Evolutionary conservation across 2,329 filamentous ascomycete species (phyloP), one percentile per base, ranked within the genome.

Genomic region (Amylocarpus encephaloides): DNA sequence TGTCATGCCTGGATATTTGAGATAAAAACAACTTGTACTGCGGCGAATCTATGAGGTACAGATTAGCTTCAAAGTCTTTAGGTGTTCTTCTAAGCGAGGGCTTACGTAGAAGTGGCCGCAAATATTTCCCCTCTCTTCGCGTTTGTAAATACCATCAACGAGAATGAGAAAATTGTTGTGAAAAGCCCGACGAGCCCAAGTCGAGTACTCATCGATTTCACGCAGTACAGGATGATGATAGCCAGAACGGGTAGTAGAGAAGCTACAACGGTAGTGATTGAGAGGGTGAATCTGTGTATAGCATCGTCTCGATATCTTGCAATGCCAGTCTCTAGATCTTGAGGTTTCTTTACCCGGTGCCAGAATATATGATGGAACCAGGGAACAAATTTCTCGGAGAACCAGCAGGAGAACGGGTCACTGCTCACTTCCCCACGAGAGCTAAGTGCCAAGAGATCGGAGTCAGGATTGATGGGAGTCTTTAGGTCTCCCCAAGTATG

Each of bases 61-160:
- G 34, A 36, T 36, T 36, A 36, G 34, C 9, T 36, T 16, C 5
- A 36, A 36, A 10, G 34, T 16, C 15, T 36, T 36, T 4, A 3
- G 12, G 5, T 36, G 15, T 36, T 16, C 12, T 13, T 36, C 5
- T 36, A 16, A 4, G 12, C 11, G 12, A 16, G 34, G 12, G 49
- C 58, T 56, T 49, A 64, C 56, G 63, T 60, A 10, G 62, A 60
- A 15, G 64, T 64, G 3, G 62, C 64, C 9, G 57, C 58, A 53
- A 67, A 67, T 2, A 65, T 52, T 32, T 67, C 63, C 7, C 61
- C 52, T 39, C 52, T 61, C 30, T 49, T 59, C 1, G 61, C 61
- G 10, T 53, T 57, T 2, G 64, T 66, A 32, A 62, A 53, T 32
- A 61, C 29, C 2, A 56, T 51, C 32, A 67, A 46, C 1, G 51